Base-by-base conservation (phyloP, 495 filamentous ascomycete genomes). In the Penicillium steckii region DNA sequence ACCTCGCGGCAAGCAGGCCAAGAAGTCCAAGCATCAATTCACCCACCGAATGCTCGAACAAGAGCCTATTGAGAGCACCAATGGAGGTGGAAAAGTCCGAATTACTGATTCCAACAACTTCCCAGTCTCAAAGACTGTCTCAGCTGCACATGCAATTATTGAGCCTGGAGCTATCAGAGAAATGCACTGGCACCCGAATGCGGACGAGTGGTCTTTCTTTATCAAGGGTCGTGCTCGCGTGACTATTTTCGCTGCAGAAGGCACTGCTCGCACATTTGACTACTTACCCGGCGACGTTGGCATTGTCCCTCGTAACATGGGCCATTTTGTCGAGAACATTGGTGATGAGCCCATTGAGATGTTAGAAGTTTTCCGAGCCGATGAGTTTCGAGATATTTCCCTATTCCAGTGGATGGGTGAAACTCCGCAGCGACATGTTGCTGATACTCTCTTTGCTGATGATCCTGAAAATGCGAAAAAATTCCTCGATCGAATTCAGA, bases 191-290 rank as follows among this genome's bases (percentile, higher is more conserved):
- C 88, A 90, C 56, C 85, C 85, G 0, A 80, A 76, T n/a, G 81
- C 80, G 12, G 87, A 90, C 60, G 87, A 91, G 58, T 92, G 86
- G 87, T 80, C 77, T 1, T 92, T 85, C 71, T 91, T 90, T 72
- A 78, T 89, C 42, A 67, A 77, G 30, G 88, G 88, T 0, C 75
- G 74, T 0, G 88, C 80, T 0, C 77, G 88, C 8, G 84, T 87
- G 12, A 90, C 86, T 0, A 68, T 90, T 4, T 90, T 83, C 61
- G 66, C 74, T 2, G 81, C 86, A 0, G 78, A 83, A 0, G 65
- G 66, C 0, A 69, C 75, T 1, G 79, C 86, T 1, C 74, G 80
- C 8, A 91, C 87, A 1, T 93, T 91, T 35, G 64, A 77, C 48
- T 75, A 70, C 46, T 48, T 66, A 47, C 80, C 80, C 1, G 83